These are phyloP conservation scores for Talaromyces stipitatus DNA, from an alignment of 495 filamentous ascomycete genomes.

Conservation along the genomic window DNA sequence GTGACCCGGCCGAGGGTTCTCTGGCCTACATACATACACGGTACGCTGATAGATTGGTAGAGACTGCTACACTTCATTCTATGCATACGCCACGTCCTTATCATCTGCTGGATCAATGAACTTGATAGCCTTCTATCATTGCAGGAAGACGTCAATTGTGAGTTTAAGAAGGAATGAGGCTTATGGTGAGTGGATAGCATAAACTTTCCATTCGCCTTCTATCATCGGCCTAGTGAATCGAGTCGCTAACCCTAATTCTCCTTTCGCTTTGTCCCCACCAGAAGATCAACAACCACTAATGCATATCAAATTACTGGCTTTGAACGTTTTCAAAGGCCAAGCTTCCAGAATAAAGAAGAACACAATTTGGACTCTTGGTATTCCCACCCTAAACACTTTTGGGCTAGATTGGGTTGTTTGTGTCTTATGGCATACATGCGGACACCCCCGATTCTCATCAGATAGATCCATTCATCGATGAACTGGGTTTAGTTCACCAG, in stretches of 20 bases:
- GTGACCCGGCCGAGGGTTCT: not conserved
- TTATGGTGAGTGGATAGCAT: not conserved
- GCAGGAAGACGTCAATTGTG: not conserved
- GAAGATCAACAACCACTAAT: slow-evolving; percentile 1
- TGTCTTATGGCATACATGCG: not conserved
- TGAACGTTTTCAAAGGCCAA: not conserved
- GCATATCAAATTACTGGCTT: slow-evolving; percentile 3
- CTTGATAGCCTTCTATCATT: not conserved
- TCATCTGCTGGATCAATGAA: not conserved
- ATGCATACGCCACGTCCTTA: not conserved
- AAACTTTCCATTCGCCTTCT: not conserved
- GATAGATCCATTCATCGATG: not conserved
- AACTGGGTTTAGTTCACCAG: not conserved
- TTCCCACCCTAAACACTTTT: not conserved
- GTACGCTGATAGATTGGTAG: not conserved
- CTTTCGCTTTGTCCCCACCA: not conserved
- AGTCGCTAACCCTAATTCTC: not conserved
- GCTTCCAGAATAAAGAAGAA: not conserved
- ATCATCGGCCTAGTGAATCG: not conserved
- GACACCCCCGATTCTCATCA: not conserved
- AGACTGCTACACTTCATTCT: not conserved
- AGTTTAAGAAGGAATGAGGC: not conserved
- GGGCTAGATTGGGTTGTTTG: not conserved
- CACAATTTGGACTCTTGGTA: not conserved
- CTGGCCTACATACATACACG: not conserved